Evolutionary conservation across 1,284 basidiomycete genomes (phyloP).

Genomic region (Trametes sp.): DNA sequence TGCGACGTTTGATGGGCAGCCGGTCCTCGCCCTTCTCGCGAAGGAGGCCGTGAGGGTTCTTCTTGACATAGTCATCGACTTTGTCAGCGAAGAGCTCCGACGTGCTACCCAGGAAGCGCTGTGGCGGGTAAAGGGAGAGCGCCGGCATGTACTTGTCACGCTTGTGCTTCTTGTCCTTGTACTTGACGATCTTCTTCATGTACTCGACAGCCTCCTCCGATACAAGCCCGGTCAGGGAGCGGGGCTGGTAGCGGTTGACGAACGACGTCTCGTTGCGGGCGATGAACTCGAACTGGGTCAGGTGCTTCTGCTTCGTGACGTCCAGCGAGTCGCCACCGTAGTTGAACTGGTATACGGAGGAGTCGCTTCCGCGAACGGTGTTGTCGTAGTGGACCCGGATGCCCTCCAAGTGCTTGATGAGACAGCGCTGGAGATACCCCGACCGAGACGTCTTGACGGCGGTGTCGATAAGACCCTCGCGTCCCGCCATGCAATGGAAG

Average conservation of each 20-base stretch:
- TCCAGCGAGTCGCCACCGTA: constrained; percentile 98
- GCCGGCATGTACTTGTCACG: constrained; percentile 73
- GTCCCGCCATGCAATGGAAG: constrained; percentile 99
- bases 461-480: constrained; percentile 99
- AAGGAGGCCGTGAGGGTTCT: constrained; percentile 82
- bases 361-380: constrained; percentile 96
- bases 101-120: constrained; percentile 86
- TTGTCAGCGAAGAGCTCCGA: constrained; percentile 93
- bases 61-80: constrained; percentile 82
- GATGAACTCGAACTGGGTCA: constrained; percentile 93
- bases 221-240: constrained; percentile 64
- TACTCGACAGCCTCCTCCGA: constrained; percentile 75
- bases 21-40: constrained; percentile 60
- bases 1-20: constrained; percentile 53
- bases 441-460: constrained; percentile 99
- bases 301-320: constrained; percentile 94
- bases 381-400: constrained; percentile 97
- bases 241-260: constrained; percentile 77
- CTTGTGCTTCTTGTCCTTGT: constrained; percentile 59
- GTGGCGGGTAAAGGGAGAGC: constrained; percentile 83
- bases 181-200: constrained; percentile 94
- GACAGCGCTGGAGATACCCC: constrained; percentile 96
- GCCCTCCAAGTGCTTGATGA: constrained; percentile 99
- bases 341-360: constrained; percentile 93
- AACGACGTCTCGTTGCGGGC: constrained; percentile 88